A percentile compares a stretch with the other conserved stretches of the same genome.
phyloP scores from a whole-genome alignment of 140 eudicot genomes.

The Anethum foeniculum region DNA sequence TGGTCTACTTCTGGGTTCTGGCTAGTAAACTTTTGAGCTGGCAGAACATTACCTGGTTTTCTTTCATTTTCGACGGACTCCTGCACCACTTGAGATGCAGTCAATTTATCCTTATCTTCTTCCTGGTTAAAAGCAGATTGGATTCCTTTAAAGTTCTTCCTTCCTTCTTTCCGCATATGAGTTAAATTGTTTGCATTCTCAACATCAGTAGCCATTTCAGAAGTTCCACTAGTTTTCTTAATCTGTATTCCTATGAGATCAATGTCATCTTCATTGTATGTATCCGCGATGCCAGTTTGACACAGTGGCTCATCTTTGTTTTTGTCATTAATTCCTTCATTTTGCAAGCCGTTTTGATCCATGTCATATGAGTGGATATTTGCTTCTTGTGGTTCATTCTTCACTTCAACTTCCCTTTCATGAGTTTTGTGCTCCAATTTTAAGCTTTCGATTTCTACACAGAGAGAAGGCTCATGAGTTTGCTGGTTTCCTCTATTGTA shows the following conservation, averaged over 20 bases:
- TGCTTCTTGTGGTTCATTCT: constrained; percentile 26
- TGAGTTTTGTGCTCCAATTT: constrained; percentile 7
- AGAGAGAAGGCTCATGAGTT: constrained; percentile 20
- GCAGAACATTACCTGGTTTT: constrained; percentile 23
- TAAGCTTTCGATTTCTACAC: constrained; percentile 13
- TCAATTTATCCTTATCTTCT: constrained; percentile 17
- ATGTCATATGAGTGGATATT: constrained; percentile 12
- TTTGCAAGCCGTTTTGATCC: constrained; percentile 18
- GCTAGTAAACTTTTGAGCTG: constrained; percentile 18
- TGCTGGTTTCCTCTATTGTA: constrained; percentile 26
- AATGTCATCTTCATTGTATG: constrained; percentile 21
- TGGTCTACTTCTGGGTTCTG: constrained; percentile 24
- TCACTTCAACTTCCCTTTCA: constrained; percentile 27
- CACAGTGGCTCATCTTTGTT: constrained; percentile 13
- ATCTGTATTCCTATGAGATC: constrained; percentile 15
- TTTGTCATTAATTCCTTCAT: constrained; percentile 17
- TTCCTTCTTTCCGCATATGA: constrained; percentile 17
- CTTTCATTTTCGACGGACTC: constrained; percentile 25
- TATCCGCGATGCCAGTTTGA: constrained; percentile 10
- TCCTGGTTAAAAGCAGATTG: constrained; percentile 18
- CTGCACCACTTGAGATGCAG: constrained; percentile 17
- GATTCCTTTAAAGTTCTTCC: constrained; percentile 12
- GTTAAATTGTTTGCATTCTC: constrained; percentile 15
- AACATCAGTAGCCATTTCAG: constrained; percentile 13
- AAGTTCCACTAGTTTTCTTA: constrained; percentile 19